Base-by-base conservation (phyloP, 2,329 filamentous ascomycete genomes). In the Exserohilum turcica region DNA sequence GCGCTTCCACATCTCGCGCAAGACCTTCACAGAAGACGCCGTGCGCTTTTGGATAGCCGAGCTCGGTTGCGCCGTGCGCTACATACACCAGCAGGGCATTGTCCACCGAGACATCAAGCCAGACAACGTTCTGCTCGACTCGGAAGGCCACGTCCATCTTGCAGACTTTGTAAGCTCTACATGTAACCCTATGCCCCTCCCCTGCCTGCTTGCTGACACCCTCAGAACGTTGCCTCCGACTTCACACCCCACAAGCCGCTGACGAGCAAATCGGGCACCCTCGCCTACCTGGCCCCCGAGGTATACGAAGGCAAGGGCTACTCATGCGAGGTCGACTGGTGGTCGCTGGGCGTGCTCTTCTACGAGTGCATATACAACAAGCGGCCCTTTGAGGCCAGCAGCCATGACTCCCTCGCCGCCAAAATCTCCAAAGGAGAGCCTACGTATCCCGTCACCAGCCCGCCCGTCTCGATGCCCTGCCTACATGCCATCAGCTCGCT, bases 301-400 rank as follows among this genome's bases (percentile, higher is more conserved):
- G 94, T 97, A 2, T 99, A 97, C 69, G 84, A 87, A 61, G 93
- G 93, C 43, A 88, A 86, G 57, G 94, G 94, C 33, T 99, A 99
- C 71, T 87, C 90, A 55, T 86, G 87, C 40, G 90, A 94, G 65
- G 92, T 94, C 36, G 94, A 99, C 74, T 99, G 94, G 94, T 99
- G 94, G 94, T 97, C 94, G 5, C 78, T 99, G 18, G 94, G 94
- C 43, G 94, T 99, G 39, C 84, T 96, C n/a, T 97, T 97, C 75
- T 99, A 97, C 75, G 94, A 99, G 76, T 97, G 94, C 82, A 97
- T 99, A 61, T 99, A 97, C 79, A 96, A 95, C 79, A 97, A 95
- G 91, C 86, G 94, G 66, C 94, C 94, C 18, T 99, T 97, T 62
- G 92, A 97, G 70, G 93, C 91, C 47, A 91, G 87, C 64, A 92